Base-by-base conservation (phyloP, 805 yeast species). In the Ogataea thermomethanolica region DNA sequence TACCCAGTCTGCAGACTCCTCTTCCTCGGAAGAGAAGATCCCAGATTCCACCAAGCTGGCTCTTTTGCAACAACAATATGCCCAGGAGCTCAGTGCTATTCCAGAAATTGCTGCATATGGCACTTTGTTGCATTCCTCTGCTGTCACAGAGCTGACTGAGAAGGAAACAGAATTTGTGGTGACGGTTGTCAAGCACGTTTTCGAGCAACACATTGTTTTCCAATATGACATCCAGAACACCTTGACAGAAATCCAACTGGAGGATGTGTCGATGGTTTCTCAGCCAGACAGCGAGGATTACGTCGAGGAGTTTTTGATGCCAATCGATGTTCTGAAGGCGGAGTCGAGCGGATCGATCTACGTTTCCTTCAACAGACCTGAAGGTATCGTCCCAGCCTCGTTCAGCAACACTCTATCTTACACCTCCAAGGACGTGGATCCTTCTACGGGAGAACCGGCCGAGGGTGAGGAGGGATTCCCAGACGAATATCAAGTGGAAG, bases 161-260 rank as follows among this genome's bases (percentile, higher is more conserved):
- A 73, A 76, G 44, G 98, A 90, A 62, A 88, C 95, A 46, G 99
- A 93, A 66, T 88, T 89, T 62, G 90, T 88, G 31, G 95, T 93
- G 44, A 74, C 74, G 37, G 90, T 84, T 25, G 71, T 86, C 41
- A 90, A 87, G 64, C 98, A 90, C 61, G 66, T 90, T 41, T 93
- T 85, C 64, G 78, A 78, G 46, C 69, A 76, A 11, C 81, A 84
- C 54, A 78, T 91, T 46, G 78, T 81, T 24, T 65, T 89, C 49
- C 96, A 91, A 68, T 91, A 77, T 65, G 79, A 84, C 49, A 77
- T 93, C 49, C 76, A 82, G 43, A 93, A 93, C 68, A 93, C 98
- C 3, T 74, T 89, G 58, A 74, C 78, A 15, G 93, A 84, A 53
- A 76, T 82, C 41, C 76, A 84, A 26, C 71, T 91, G 49, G 88